These are phyloP conservation scores for Cantharellus cinnabarinus DNA, from an alignment of 768 basidiomycete genomes.

Conservation along the genomic window DNA sequence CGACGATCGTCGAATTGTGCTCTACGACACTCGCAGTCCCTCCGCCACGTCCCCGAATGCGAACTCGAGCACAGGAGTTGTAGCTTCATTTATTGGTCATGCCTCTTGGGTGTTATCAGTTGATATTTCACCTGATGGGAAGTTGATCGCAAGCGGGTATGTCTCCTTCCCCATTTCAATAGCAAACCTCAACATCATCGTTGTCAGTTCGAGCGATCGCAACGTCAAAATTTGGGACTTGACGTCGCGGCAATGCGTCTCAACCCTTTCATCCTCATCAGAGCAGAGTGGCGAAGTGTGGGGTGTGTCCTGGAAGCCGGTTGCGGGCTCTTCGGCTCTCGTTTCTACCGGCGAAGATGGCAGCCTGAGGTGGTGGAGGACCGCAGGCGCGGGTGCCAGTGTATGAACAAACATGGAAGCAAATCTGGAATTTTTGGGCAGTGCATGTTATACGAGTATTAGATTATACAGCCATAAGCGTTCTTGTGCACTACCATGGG, in stretches of 20 bases:
- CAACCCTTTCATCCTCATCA: conserved; percentile 56
- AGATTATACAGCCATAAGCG: too few species aligned
- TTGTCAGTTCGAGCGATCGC: conserved; percentile 56
- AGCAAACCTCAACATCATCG: neutral
- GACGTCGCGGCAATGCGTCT: conserved; percentile 47
- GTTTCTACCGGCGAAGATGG: conserved; percentile 63
- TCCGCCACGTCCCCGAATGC: conserved; percentile 19
- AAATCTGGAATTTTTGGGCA: neutral
- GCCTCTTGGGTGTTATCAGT: conserved; percentile 77
- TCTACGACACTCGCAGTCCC: conserved; percentile 74
- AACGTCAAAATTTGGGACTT: conserved; percentile 79
- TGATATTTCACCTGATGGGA: conserved; percentile 64
- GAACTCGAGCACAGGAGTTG: conserved; percentile 47
- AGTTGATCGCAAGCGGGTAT: conserved; percentile 64
- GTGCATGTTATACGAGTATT: too few species aligned
- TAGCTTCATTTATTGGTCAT: conserved; percentile 74
- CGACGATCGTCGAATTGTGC: conserved; percentile 76
- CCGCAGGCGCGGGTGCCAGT: conserved; percentile 11
- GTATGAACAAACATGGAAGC: neutral
- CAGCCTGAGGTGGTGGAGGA: conserved; percentile 54
- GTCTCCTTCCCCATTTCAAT: conserved; percentile 6
- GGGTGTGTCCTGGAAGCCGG: conserved; percentile 64
- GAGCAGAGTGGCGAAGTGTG: conserved; percentile 60
- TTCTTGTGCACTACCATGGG: too few species aligned
- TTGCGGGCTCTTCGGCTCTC: conserved; percentile 32